phyloP scores from a whole-genome alignment of 306 rosid species.

The Oxytropis ochrocephala region DNA sequence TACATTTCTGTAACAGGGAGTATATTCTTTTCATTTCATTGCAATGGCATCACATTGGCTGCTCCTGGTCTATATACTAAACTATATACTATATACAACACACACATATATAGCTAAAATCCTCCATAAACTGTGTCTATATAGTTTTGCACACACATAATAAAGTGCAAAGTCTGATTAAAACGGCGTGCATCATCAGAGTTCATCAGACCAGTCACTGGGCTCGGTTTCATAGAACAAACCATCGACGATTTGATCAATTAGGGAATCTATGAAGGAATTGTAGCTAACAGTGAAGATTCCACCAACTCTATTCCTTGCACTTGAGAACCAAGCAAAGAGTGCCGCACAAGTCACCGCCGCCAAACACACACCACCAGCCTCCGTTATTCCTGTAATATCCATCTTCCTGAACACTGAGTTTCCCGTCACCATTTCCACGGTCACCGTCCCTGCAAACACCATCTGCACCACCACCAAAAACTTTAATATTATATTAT shows the following conservation, averaged over 20 bases:
- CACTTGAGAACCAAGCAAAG: slow-evolving; percentile 76
- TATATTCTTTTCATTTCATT: neutral
- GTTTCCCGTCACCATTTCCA: slow-evolving; percentile 68
- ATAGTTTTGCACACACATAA: neutral
- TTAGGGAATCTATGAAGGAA: slow-evolving; percentile 60
- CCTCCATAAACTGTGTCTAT: neutral
- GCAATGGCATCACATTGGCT: neutral
- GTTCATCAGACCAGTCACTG: slow-evolving; percentile 55
- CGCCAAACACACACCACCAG: slow-evolving; percentile 69
- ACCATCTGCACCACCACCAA: slow-evolving; percentile 52
- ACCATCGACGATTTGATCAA: slow-evolving; percentile 86
- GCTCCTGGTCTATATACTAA: neutral
- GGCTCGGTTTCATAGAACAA: slow-evolving; percentile 59
- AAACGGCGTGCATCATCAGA: slow-evolving; percentile 21
- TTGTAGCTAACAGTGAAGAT: slow-evolving; percentile 61
- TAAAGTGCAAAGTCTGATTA: too few species aligned
- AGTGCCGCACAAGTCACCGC: slow-evolving; percentile 63
- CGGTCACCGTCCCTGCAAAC: slow-evolving; percentile 67
- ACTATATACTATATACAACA: neutral
- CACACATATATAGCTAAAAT: neutral
- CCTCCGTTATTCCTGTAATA: slow-evolving; percentile 58
- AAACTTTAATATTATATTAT: neutral
- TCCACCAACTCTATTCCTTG: slow-evolving; percentile 59
- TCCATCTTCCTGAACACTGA: slow-evolving; percentile 82
- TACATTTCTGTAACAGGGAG: too few species aligned